Percentiles rank a stretch among this genome's conserved stretches.
These are phyloP conservation scores for Fusarium floridanum DNA, from an alignment of 2,329 filamentous ascomycete species.

Conservation along the genomic window DNA sequence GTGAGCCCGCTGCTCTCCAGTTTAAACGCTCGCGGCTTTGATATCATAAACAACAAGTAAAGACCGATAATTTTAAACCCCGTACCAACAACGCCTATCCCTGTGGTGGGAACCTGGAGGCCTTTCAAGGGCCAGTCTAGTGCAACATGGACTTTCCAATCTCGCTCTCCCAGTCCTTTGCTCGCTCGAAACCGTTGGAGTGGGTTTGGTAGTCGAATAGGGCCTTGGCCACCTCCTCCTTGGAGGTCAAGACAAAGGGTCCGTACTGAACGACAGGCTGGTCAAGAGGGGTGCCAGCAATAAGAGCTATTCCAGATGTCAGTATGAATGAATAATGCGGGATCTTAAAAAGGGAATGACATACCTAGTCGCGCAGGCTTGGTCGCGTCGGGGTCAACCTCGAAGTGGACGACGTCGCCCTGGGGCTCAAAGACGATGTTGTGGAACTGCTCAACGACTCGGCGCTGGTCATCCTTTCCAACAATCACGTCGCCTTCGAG, in stretches of 20 bases:
- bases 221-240: conserved; percentile 81
- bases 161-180: conserved; percentile 83
- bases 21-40: conserved; percentile 13
- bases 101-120: background rate
- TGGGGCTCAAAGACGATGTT: conserved; percentile 89
- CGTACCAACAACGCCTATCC: conserved; percentile 30
- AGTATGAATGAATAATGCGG: background rate
- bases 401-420: conserved; percentile 81
- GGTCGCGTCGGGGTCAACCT: conserved; percentile 75
- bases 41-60: background rate
- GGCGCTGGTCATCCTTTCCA: conserved; percentile 64
- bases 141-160: conserved; percentile 82
- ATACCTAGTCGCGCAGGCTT: conserved; percentile 65
- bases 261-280: conserved; percentile 88
- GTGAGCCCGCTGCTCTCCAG: background rate
- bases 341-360: conserved; percentile 11
- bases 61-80: conserved; percentile 2
- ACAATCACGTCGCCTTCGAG: conserved; percentile 80
- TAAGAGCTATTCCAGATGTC: conserved; percentile 63
- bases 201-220: conserved; percentile 80
- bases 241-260: conserved; percentile 81
- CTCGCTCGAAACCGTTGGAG: conserved; percentile 84
- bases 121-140: conserved; percentile 33
- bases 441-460: conserved; percentile 77
- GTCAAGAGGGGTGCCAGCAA: conserved; percentile 84